Base-by-base conservation (phyloP, 202 grass and related monocot species). In the Schoenoplectus triqueter region DNA sequence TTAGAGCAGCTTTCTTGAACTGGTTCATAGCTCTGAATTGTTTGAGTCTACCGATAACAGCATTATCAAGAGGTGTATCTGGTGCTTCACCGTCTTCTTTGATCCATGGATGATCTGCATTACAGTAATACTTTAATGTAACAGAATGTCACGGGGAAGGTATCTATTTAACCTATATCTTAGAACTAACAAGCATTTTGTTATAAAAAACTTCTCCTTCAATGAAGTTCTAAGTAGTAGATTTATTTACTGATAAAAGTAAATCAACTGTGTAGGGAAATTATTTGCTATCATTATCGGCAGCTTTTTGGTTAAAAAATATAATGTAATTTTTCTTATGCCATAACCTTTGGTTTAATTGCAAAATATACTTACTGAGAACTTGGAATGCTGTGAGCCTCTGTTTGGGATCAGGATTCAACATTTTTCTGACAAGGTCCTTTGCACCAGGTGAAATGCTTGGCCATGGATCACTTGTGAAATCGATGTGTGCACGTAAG, bases 371-470 rank as follows among this genome's bases (percentile, higher is more conserved):
- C 91, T 93, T 90, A 97, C 95, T 87, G 80, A 97, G 91, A 20
- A 97, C 95, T 92, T 95, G 91, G 80, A 93, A 84, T 57, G 95
- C 95, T 7, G 91, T 97, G 0, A 95, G 88, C 83, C 95, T 92
- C 76, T 93, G 87, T 74, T 88, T 95, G 76, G 95, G 92, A 49
- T 97, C 92, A 82, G 88, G 84, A 68, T 92, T 83, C 13, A 95
- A 86, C 95, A 97, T 97, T 82, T 95, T 93, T 55, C 79, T 91
- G 41, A 95, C 91, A 5, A 95, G 90, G 75, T 97, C 95, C 85
- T 97, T 97, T 3, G 92, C 95, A 1, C 89, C 89, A 4, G 76
- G 40, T 0, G 95, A 97, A 67, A 97, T 92, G n/a, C 51, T 91
- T 0, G 95, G 92, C 95, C 95, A 97, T 21, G 92, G 95, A 11